These are phyloP conservation scores for Neonothopanus nambi DNA, from an alignment of 1,284 basidiomycete species.

Conservation along the genomic window DNA sequence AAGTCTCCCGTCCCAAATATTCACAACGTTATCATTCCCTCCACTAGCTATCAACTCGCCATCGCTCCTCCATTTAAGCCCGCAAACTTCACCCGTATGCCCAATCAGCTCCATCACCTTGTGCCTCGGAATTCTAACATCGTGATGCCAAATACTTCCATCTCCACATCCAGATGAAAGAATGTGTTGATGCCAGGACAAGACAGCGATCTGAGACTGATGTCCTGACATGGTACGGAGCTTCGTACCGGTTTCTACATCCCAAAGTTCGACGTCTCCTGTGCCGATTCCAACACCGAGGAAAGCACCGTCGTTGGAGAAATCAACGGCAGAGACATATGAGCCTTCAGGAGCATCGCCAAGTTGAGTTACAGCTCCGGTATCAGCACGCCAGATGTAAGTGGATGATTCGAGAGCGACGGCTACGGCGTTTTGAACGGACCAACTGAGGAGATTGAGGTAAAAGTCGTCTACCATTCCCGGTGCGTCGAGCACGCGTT, in stretches of 20 bases:
- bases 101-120: conserved; percentile 89
- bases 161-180: conserved; percentile 88
- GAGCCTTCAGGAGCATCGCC: conserved; percentile 73
- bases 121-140: conserved; percentile 85
- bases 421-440: conserved; percentile 81
- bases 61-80: conserved; percentile 79
- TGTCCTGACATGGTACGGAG: conserved; percentile 89
- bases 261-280: conserved; percentile 96
- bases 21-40: conserved; percentile 95
- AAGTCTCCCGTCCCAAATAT: conserved; percentile 90
- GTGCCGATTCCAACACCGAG: conserved; percentile 85
- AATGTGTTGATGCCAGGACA: conserved; percentile 87
- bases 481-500: conserved; percentile 93
- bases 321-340: conserved; percentile 80
- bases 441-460: conserved; percentile 93
- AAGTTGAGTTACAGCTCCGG: conserved; percentile 80
- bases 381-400: conserved; percentile 94
- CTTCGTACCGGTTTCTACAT: conserved; percentile 78
- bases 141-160: conserved; percentile 93
- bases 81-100: conserved; percentile 89
- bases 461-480: conserved; percentile 98
- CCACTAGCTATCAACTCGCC: conserved; percentile 91
- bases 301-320: conserved; percentile 86
- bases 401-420: conserved; percentile 83
- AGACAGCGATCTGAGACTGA: conserved; percentile 74